Evolutionary conservation across 176 grass and related monocot species (phyloP), one percentile per base, ranked within the genome.

Genomic region (Carex scoparia): DNA sequence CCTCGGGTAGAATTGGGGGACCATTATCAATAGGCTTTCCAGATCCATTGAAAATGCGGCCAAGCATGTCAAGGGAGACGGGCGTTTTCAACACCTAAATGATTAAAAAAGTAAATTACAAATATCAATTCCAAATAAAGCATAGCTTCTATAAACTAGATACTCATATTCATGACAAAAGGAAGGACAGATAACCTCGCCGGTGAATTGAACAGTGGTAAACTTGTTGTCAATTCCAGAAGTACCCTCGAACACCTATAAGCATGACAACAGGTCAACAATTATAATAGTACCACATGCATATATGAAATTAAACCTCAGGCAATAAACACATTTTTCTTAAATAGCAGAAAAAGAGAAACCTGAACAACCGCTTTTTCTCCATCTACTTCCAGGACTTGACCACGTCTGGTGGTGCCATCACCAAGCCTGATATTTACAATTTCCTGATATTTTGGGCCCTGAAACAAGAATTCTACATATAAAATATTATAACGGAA

Each of bases 351-450:
- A 81, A 7, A 42, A 37, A 81, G 79, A 80, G 30, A 80, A 4
- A 99, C 96, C 97, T 99, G 97, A 69, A 99, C 97, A 60, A 99
- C 97, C 91, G 97, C 97, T 32, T 91, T 99, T 92, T 99, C 97
- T 63, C 97, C 97, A 49, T 99, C 97, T 86, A 99, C 97, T 92
- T 99, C 97, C 67, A 99, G 84, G 61, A 99, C 97, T 92, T 99
- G 97, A 88, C 97, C 97, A 94, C 97, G 97, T 54, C 97, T 90
- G 58, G 85, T 99, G 54, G 90, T 94, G 62, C 97, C 97, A 94
- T 99, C 97, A 89, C 97, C 97, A 57, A 99, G 82, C 46, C 91
- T 89, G 46, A 99, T 99, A 87, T 99, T 99, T 53, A 99, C 97
- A 96, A 99, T 99, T 85, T 99, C 97, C 84, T 99, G 97, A 65